Evolutionary conservation across 345 rosid genomes (phyloP).

Genomic region (Salix brachista): DNA sequence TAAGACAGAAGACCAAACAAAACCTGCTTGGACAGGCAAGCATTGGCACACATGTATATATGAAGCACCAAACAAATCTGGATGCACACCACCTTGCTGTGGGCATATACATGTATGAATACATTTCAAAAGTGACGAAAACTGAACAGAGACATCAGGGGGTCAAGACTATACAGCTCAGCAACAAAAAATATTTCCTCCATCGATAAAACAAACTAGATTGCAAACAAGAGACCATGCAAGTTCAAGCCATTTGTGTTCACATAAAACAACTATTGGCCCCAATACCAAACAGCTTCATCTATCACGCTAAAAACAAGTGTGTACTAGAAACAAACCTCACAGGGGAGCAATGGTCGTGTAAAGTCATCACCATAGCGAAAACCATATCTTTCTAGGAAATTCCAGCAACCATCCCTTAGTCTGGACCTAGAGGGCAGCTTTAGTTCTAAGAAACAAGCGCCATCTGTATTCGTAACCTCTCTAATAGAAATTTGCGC

Average conservation of each 20-base stretch:
- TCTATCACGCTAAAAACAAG: conserved; percentile 4
- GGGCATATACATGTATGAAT: background rate
- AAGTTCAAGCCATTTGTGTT: background rate
- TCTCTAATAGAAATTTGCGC: conserved; percentile 60
- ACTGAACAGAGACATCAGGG: background rate
- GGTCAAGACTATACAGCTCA: background rate
- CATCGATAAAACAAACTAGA: background rate
- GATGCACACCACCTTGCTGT: background rate
- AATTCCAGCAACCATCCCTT: conserved; percentile 57
- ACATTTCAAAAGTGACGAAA: background rate
- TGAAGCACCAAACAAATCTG: background rate
- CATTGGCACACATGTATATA: too few species aligned
- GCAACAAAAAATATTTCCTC: background rate
- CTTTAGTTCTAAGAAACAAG: conserved; percentile 61
- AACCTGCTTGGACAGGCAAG: background rate
- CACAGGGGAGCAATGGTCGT: conserved; percentile 76
- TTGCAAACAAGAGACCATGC: background rate
- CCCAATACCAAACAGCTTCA: background rate
- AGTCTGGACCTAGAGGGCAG: conserved; percentile 48
- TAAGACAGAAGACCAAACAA: background rate
- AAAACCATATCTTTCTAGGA: conserved; percentile 84
- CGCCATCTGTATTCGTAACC: conserved; percentile 53
- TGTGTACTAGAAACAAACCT: conserved; percentile 52
- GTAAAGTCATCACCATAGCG: conserved; percentile 52
- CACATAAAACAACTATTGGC: conserved; percentile 2